Conservation (phyloP, 306 rosid genomes). For the peach (Prunus persica) region Prunus_persica_NCBIv2 NC_034016.1:17233501-17234000, state of each 20-base stretch:
- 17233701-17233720: background rate
- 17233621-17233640: background rate
- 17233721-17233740: background rate
- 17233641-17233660: background rate
- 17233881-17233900: conserved; percentile 5
- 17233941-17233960: background rate
- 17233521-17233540: background rate
- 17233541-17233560: background rate
- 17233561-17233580: background rate
- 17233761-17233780: background rate
- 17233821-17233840: background rate
- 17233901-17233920: background rate
- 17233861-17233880: background rate
- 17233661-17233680: too few relatives aligned
- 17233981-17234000: background rate
- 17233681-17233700: background rate
- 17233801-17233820: background rate
- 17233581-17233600: background rate
- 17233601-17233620: background rate
- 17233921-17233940: background rate
- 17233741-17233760: background rate
- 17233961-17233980: background rate
- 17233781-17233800: background rate
- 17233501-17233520: background rate
- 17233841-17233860: background rate